Evolutionary conservation across 2,329 filamentous ascomycete species (phyloP).

Genomic region (Madurella mycetomatis): DNA sequence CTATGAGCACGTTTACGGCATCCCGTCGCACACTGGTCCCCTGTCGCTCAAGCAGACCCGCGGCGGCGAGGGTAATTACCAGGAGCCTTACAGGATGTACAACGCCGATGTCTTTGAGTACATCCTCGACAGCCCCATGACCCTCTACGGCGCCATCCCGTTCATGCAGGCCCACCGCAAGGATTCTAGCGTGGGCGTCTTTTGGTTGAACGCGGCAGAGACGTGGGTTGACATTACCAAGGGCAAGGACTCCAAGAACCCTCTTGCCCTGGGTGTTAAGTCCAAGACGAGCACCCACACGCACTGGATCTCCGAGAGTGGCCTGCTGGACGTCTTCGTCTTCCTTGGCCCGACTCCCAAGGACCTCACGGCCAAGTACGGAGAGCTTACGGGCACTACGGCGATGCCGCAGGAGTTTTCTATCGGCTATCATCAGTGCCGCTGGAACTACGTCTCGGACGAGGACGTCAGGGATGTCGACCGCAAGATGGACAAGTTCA

Average conservation of each 20-base stretch:
- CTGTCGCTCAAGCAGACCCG: constrained; percentile 86
- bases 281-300: constrained; percentile 75
- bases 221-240: constrained; percentile 97
- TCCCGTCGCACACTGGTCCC: constrained; percentile 86
- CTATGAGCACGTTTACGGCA: constrained; percentile 89
- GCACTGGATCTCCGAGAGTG: constrained; percentile 95
- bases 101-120: constrained; percentile 99
- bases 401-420: constrained; percentile 89
- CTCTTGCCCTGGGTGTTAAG: constrained; percentile 66
- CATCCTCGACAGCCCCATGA: constrained; percentile 95
- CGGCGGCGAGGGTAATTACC: constrained; percentile 78
- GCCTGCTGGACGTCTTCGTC: constrained; percentile 86
- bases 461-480: constrained; percentile 97
- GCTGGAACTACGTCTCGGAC: constrained; percentile 98
- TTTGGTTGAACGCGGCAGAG: constrained; percentile 96
- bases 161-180: constrained; percentile 97
- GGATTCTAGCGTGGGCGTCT: constrained; percentile 88
- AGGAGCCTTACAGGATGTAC: constrained; percentile 89
- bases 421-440: constrained; percentile 92
- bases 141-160: constrained; percentile 92
- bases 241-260: constrained; percentile 66
- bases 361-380: constrained; percentile 76
- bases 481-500: constrained; percentile 88
- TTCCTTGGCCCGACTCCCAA: constrained; percentile 85
- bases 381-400: constrained; percentile 86